These are phyloP conservation scores for Leishmania aethiopica DNA, from an alignment of 208 protist genomes.

Conservation along the genomic window DNA sequence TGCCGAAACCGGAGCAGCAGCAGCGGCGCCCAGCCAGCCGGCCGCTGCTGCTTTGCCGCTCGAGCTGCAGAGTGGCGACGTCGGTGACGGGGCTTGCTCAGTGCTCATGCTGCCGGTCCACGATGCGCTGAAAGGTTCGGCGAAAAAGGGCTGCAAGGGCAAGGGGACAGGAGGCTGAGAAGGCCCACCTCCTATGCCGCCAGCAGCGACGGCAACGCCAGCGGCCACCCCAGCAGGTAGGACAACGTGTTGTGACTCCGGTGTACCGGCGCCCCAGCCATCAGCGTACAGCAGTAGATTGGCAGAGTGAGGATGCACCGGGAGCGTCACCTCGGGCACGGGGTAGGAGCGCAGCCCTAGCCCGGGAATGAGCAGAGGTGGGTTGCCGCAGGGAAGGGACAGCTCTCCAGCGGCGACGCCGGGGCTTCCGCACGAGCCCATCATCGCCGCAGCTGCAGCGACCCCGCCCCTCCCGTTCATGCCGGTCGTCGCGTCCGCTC, in stretches of 20 bases:
- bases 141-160: not conserved
- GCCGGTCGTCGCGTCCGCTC: not conserved
- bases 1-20: not conserved
- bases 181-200: not conserved
- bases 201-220: not conserved
- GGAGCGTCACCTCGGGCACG: conserved; percentile 35
- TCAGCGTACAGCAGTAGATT: not conserved
- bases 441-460: not conserved
- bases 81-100: conserved; percentile 10
- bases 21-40: not conserved
- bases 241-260: not conserved
- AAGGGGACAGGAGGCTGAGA: not conserved
- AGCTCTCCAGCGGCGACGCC: not conserved
- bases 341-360: conserved; percentile 45
- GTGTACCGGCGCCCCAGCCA: not conserved
- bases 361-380: conserved; percentile 39
- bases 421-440: not conserved
- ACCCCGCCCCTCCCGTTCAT: not conserved
- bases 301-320: conserved; percentile 17
- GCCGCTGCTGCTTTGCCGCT: not conserved
- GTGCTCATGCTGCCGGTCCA: conserved; percentile 19
- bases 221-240: not conserved
- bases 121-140: not conserved
- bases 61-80: not conserved
- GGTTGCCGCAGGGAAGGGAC: not conserved